phyloP scores from a whole-genome alignment of 306 rosid species.

The Mimosa pudica region DNA sequence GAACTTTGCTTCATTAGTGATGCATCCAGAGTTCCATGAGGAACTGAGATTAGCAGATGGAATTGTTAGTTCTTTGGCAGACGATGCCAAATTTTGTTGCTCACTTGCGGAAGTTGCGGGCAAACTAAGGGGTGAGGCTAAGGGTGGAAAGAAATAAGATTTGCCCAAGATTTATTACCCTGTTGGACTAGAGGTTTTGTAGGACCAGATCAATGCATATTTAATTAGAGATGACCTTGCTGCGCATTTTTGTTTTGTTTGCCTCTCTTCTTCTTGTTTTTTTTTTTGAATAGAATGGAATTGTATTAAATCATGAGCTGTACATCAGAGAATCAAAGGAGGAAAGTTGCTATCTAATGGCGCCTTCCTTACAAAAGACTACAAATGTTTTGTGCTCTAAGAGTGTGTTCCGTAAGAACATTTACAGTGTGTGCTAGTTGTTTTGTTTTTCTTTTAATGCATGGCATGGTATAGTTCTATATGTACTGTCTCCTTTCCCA shows the following conservation, averaged over 20 bases:
- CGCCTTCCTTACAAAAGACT: too few species aligned
- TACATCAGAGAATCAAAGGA: too few species aligned
- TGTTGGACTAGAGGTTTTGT: not conserved
- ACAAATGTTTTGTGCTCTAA: too few species aligned
- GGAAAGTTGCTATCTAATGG: too few species aligned
- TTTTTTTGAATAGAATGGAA: too few species aligned
- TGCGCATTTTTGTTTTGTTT: not conserved
- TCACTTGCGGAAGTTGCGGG: constrained; percentile 51
- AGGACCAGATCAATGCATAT: not conserved
- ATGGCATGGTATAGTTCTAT: constrained; percentile 8
- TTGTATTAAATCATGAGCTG: too few species aligned
- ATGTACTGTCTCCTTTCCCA: constrained; percentile 8
- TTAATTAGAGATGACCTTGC: too few species aligned
- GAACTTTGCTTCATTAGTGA: constrained; percentile 67
- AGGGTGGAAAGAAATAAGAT: constrained; percentile 27
- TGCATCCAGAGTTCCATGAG: constrained; percentile 71
- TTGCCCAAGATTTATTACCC: constrained; percentile 4
- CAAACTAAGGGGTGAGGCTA: constrained; percentile 49
- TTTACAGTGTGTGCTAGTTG: too few species aligned
- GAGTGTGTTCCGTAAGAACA: too few species aligned
- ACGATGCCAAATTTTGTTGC: constrained; percentile 63
- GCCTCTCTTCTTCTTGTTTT: too few species aligned
- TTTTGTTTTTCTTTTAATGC: too few species aligned
- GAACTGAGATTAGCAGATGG: constrained; percentile 62
- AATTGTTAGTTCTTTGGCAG: constrained; percentile 55